These are phyloP conservation scores for Mycena vitilis DNA, from an alignment of 768 basidiomycete species.

Conservation along the genomic window DNA sequence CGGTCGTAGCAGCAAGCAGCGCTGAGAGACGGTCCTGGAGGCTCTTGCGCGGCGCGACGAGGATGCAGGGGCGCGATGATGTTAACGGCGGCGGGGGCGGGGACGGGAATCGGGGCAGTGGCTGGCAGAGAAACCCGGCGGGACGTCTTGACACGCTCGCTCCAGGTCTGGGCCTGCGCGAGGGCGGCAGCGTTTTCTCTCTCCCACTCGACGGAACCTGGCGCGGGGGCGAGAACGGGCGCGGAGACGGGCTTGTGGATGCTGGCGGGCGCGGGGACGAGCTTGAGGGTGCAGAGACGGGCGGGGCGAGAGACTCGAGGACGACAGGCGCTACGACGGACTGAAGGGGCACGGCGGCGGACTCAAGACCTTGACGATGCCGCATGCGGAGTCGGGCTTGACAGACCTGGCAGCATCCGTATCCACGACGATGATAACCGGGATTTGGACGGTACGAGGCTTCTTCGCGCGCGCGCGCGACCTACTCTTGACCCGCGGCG, in stretches of 20 bases:
- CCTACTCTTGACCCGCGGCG: background rate
- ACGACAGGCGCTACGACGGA: too few species aligned
- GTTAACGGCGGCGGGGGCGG: background rate
- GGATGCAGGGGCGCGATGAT: background rate
- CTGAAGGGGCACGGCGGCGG: too few species aligned
- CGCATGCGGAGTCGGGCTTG: too few species aligned
- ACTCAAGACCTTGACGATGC: too few species aligned
- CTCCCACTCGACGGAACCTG: constrained; percentile 19
- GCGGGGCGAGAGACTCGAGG: background rate
- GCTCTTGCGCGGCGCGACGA: background rate
- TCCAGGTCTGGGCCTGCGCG: constrained; percentile 8
- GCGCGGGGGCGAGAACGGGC: background rate
- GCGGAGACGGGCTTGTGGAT: background rate
- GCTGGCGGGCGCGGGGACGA: background rate
- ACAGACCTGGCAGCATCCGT: background rate
- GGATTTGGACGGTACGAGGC: background rate
- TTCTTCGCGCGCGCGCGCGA: background rate
- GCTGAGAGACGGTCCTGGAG: background rate
- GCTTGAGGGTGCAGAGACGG: background rate
- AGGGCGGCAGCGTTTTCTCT: background rate
- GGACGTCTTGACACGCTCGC: constrained; percentile 1
- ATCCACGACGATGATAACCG: too few species aligned
- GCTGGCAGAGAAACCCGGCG: background rate
- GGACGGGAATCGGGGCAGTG: background rate
- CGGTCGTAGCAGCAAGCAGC: constrained; percentile 3